Evolutionary conservation across 2,329 filamentous ascomycete genomes (phyloP), one percentile per base, ranked within the genome.

Genomic region (Sarocladium strictum): DNA sequence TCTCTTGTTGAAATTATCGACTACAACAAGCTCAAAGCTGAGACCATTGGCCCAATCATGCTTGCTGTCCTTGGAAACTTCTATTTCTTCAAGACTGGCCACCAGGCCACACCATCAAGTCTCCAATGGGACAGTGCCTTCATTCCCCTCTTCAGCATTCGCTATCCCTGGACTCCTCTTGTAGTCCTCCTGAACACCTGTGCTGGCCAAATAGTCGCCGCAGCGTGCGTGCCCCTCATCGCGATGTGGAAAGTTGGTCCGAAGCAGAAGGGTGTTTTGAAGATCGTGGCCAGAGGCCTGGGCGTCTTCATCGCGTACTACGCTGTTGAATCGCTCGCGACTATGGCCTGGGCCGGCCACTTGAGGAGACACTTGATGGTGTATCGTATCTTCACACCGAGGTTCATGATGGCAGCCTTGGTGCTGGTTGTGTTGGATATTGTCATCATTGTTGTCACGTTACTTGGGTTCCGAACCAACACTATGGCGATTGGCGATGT

Each of bases 61-160:
- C 81, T 97, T 24, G 93, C 85, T 11, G 73, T 97, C n/a, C 82
- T 99, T 1, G 94, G 92, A 57, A 90, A 88, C 64, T 96, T 93
- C 71, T 86, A 97, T 75, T 99, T 86, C 76, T 99, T 99, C 83
- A 97, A 96, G 67, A 99, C 94, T 0, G 94, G 94, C 58, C 94
- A 99, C 70, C 93, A 97, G 71, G 93, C 93, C 12, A 87, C 85
- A 0, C 80, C 96, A 23, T 81, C 86, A 61, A 89, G 85, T 60
- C 93, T 99, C 65, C 94, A 99, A 66, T 99, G 94, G 94, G 94
- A 99, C 72, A 83, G 84, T 19, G 93, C 91, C 2, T 99, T 99
- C 72, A 89, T 99, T 60, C 89, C 93, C 0, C 79, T 97, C 7
- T 84, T 86, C 56, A 83, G 82, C 5, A 83, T 99, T 59, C 82